phyloP scores from a whole-genome alignment of 2,329 filamentous ascomycete genomes.

The Epichloe sp. region DNA sequence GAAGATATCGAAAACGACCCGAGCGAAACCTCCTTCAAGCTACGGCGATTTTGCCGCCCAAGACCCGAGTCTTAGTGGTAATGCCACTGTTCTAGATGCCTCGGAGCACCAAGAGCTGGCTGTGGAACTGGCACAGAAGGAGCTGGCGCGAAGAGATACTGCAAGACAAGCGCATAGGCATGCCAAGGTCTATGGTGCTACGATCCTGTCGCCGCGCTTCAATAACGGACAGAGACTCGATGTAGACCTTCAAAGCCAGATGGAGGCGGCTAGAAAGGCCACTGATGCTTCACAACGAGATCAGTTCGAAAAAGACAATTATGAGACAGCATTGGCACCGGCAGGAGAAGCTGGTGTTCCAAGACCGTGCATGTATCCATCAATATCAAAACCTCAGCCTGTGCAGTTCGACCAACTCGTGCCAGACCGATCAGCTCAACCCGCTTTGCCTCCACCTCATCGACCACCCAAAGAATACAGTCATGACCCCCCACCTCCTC shows the following conservation, averaged over 20 bases:
- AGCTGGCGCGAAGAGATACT: constrained; percentile 55
- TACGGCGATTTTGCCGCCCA: constrained; percentile 37
- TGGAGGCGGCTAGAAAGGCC: constrained; percentile 37
- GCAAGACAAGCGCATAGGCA: constrained; percentile 43
- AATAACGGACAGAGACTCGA: constrained; percentile 19
- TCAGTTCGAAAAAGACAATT: background rate
- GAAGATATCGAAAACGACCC: constrained; percentile 11
- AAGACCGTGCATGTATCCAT: constrained; percentile 40
- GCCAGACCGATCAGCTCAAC: constrained; percentile 7
- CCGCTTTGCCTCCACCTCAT: constrained; percentile 16
- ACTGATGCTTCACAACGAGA: constrained; percentile 21
- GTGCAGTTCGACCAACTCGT: constrained; percentile 27
- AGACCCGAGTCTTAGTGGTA: constrained; percentile 49
- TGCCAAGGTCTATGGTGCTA: constrained; percentile 17
- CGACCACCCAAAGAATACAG: constrained; percentile 19
- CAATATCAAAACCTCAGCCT: constrained; percentile 38
- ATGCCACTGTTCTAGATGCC: constrained; percentile 51
- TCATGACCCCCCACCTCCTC: background rate
- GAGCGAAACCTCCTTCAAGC: constrained; percentile 13
- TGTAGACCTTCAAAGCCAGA: constrained; percentile 34
- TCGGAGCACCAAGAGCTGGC: constrained; percentile 62
- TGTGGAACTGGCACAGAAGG: constrained; percentile 60
- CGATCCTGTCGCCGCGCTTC: constrained; percentile 1
- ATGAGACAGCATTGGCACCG: constrained; percentile 10
- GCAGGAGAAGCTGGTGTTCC: constrained; percentile 12